A percentile compares a stretch with the other conserved stretches of the same genome.
phyloP scores from a whole-genome alignment of 257 asterid species.

The Salvia hispanica region DNA sequence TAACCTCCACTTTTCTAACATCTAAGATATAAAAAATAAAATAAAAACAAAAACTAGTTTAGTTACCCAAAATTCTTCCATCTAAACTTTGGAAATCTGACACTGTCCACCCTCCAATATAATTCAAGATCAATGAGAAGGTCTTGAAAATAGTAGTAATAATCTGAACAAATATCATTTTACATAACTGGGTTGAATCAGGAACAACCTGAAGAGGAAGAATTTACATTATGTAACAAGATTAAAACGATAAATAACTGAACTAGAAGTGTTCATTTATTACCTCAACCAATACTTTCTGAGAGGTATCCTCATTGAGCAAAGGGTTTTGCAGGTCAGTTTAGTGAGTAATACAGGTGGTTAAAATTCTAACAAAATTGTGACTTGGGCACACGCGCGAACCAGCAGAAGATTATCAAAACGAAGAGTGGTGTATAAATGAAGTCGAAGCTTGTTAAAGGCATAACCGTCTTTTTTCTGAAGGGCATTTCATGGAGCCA shows the following conservation, averaged over 20 bases:
- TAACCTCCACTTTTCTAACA: not conserved
- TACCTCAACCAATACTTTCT: not conserved
- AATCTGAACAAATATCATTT: not conserved
- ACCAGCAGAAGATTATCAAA: slow-evolving; percentile 32
- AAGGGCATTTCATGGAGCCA: slow-evolving; percentile 63
- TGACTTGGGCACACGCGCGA: slow-evolving; percentile 24
- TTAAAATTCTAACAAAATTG: slow-evolving; percentile 43
- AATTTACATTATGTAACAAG: not conserved
- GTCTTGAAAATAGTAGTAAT: not conserved
- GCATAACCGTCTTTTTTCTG: not conserved
- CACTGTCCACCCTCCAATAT: not conserved
- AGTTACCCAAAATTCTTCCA: not conserved
- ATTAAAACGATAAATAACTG: not conserved
- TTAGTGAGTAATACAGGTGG: slow-evolving; percentile 16
- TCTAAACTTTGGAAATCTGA: not conserved
- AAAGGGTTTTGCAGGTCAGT: slow-evolving; percentile 17
- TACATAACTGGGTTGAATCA: not conserved
- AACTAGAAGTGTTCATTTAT: not conserved
- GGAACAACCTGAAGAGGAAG: not conserved
- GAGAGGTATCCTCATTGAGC: slow-evolving; percentile 14
- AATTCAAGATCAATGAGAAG: not conserved
- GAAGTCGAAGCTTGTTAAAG: slow-evolving; percentile 25
- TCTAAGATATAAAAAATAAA: not conserved
- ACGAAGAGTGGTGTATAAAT: slow-evolving; percentile 37
- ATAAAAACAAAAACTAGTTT: not conserved